phyloP scores from a whole-genome alignment of 163 green algal genomes.

The Picocystis sp. region DNA sequence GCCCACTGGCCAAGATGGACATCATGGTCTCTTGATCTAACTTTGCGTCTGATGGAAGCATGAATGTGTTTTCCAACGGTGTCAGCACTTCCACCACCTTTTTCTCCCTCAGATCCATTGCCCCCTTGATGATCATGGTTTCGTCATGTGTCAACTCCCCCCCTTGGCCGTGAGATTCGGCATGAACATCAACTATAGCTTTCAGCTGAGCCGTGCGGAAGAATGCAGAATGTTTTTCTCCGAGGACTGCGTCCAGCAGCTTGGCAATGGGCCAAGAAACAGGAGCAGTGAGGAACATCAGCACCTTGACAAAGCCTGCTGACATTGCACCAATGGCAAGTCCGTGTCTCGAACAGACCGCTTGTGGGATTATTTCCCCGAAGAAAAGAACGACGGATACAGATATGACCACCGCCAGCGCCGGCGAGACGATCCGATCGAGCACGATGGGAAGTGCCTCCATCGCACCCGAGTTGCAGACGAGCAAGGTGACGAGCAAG shows the following conservation, averaged over 20 bases:
- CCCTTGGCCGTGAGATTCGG: constrained; percentile 37
- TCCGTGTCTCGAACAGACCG: constrained; percentile 70
- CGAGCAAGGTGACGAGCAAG: constrained; percentile 73
- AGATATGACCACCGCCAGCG: constrained; percentile 54
- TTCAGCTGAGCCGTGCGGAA: constrained; percentile 60
- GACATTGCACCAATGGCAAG: constrained; percentile 64
- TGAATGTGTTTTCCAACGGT: constrained; percentile 70
- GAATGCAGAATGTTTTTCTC: constrained; percentile 18
- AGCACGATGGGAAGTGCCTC: constrained; percentile 80
- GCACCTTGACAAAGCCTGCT: constrained; percentile 49
- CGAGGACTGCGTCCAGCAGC: constrained; percentile 73
- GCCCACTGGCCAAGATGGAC: constrained; percentile 42
- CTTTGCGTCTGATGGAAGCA: constrained; percentile 44
- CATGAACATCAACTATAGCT: constrained; percentile 65
- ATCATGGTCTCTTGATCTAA: constrained; percentile 47
- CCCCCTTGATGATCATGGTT: constrained; percentile 61
- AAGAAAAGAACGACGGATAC: constrained; percentile 82
- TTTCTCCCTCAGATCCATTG: constrained; percentile 73
- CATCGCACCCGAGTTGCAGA: constrained; percentile 68
- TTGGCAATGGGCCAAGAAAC: constrained; percentile 66
- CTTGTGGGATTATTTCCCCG: constrained; percentile 84
- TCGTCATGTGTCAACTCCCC: constrained; percentile 57
- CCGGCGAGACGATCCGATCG: constrained; percentile 59
- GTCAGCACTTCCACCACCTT: constrained; percentile 52
- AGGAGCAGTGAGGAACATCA: constrained; percentile 54